These are phyloP conservation scores for Craspedostauros australis DNA, from an alignment of 108 stramenopile genomes.

Conservation along the genomic window DNA sequence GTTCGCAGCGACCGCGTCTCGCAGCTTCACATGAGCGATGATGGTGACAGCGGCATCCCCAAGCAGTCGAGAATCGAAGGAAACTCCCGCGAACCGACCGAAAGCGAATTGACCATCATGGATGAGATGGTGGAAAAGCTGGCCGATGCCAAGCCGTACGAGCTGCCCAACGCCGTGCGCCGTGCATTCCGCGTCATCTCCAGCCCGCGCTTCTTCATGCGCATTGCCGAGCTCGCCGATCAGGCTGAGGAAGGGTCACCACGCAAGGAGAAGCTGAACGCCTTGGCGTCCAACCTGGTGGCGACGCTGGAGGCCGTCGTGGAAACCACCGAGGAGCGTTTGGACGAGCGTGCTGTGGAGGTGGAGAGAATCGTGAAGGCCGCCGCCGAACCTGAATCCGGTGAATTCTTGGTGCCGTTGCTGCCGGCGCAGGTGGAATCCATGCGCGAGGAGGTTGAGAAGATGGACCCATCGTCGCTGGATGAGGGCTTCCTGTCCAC, in stretches of 20 bases:
- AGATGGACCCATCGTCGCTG: conserved; percentile 45
- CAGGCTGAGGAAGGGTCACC: conserved; percentile 24
- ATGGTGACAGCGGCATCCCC: conserved; percentile 3
- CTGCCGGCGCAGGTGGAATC: conserved; percentile 49
- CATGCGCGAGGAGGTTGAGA: conserved; percentile 55
- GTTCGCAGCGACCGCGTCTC: too few relatives aligned
- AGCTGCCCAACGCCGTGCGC: conserved; percentile 77
- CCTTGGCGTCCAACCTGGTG: conserved; percentile 69
- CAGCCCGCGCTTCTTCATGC: conserved; percentile 81
- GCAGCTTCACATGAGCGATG: conserved; percentile 5
- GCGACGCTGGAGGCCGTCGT: conserved; percentile 73
- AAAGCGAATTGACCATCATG: conserved; percentile 64
- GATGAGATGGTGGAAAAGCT: conserved; percentile 87
- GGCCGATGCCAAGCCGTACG: conserved; percentile 71
- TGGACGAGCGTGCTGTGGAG: conserved; percentile 76
- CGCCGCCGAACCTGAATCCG: conserved; percentile 75
- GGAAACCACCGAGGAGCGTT: conserved; percentile 56
- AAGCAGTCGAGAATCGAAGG: conserved; percentile 59
- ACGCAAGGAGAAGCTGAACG: conserved; percentile 56
- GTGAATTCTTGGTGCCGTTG: conserved; percentile 84
- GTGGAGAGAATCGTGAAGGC: conserved; percentile 76
- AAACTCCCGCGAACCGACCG: conserved; percentile 63
- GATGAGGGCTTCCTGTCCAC: conserved; percentile 82
- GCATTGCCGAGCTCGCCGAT: conserved; percentile 75
- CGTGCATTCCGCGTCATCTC: conserved; percentile 75